Evolutionary conservation across 371 early-diverging fungal genomes (phyloP).

Genomic region (Lichtheimia corymbifera): DNA sequence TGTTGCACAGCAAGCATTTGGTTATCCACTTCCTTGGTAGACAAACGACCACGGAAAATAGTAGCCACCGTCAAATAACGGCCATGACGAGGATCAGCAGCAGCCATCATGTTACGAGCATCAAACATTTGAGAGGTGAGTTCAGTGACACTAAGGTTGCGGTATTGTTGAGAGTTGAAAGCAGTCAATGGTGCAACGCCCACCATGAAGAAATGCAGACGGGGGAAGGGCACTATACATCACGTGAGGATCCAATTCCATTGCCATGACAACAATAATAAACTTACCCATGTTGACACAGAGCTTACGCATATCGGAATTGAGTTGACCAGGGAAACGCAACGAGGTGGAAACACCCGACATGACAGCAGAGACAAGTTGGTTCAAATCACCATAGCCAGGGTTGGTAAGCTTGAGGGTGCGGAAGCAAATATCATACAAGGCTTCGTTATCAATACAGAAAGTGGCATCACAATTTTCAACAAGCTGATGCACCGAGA

Average conservation of each 20-base stretch:
- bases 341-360: slow-evolving; percentile 97
- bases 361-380: slow-evolving; percentile 85
- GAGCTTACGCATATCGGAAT: slow-evolving; percentile 96
- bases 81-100: slow-evolving; percentile 96
- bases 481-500: slow-evolving; percentile 86
- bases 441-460: slow-evolving; percentile 99
- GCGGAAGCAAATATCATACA: slow-evolving; percentile 87
- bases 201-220: slow-evolving; percentile 99
- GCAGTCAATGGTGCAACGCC: slow-evolving; percentile 97
- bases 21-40: slow-evolving; percentile 98
- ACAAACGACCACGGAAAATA: slow-evolving; percentile 98
- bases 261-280: too few species aligned
- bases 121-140: slow-evolving; percentile 98
- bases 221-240: slow-evolving; percentile 91
- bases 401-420: slow-evolving; percentile 84
- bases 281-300: slow-evolving; percentile 91
- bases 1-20: slow-evolving; percentile 89
- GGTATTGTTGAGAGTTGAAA: slow-evolving; percentile 85
- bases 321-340: slow-evolving; percentile 99
- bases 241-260: too few species aligned
- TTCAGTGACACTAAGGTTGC: slow-evolving; percentile 90
- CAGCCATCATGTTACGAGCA: slow-evolving; percentile 99
- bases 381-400: slow-evolving; percentile 81
- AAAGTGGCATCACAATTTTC: slow-evolving; percentile 96
- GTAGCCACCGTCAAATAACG: slow-evolving; percentile 98